phyloP scores from a whole-genome alignment of 169 alveolate genomes.

The Cryptosporidium sp. region DNA sequence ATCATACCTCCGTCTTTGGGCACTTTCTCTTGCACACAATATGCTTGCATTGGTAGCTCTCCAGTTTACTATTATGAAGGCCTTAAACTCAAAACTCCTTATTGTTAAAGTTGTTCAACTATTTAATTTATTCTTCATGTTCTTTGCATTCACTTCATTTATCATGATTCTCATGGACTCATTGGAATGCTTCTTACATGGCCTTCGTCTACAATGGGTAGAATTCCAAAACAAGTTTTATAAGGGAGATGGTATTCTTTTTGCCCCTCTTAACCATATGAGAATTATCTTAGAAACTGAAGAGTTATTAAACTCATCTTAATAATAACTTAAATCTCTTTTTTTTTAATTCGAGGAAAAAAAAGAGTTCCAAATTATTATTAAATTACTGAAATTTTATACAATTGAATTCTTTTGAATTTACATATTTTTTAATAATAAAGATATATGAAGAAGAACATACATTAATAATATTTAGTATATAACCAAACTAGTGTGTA shows the following conservation, averaged over 20 bases:
- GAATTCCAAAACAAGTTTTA: slow-evolving; percentile 99
- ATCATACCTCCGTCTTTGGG: slow-evolving; percentile 99
- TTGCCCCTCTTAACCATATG: slow-evolving; percentile 88
- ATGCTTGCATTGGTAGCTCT: slow-evolving; percentile 86
- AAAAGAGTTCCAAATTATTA: neutral
- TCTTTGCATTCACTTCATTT: slow-evolving; percentile 91
- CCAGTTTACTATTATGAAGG: slow-evolving; percentile 39
- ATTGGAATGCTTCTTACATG: slow-evolving; percentile 98
- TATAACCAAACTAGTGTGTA: slow-evolving; percentile 10
- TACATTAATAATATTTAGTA: neutral
- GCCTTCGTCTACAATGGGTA: slow-evolving; percentile 99
- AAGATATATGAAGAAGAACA: neutral
- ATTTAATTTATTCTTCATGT: slow-evolving; percentile 79
- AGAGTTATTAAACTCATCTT: slow-evolving; percentile 54
- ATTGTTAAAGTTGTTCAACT: slow-evolving; percentile 74
- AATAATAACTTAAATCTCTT: neutral
- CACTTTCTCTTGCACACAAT: slow-evolving; percentile 98
- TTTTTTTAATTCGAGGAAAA: neutral
- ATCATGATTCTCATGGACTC: slow-evolving; percentile 98
- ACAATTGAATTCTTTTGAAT: neutral
- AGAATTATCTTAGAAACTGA: slow-evolving; percentile 68
- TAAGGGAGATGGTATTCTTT: slow-evolving; percentile 97
- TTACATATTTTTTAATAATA: slow-evolving; percentile 4
- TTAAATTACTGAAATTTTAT: slow-evolving; percentile 1
- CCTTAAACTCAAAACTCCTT: slow-evolving; percentile 27